These are phyloP conservation scores for Aaosphaeria pasadenensis DNA, from an alignment of 2,329 filamentous ascomycete species.

Conservation along the genomic window DNA sequence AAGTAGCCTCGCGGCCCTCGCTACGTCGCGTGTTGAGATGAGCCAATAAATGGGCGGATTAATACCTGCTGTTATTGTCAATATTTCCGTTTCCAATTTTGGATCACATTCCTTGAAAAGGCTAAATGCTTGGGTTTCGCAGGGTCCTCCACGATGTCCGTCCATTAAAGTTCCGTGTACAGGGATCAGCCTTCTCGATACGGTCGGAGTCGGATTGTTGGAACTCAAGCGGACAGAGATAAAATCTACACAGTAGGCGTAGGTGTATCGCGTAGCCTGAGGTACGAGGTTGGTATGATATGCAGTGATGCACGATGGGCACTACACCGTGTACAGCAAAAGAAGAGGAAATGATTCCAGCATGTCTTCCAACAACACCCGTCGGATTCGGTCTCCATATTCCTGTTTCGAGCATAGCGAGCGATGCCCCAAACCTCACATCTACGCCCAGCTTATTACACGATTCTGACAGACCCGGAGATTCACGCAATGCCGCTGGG, in stretches of 20 bases:
- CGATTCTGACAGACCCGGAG: constrained; percentile 3
- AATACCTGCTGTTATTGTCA: constrained; percentile 34
- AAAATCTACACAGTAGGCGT: not conserved
- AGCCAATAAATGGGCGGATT: constrained; percentile 28
- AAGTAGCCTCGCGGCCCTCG: constrained; percentile 11
- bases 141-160: constrained; percentile 14
- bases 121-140: constrained; percentile 25
- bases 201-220: constrained; percentile 15
- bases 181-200: constrained; percentile 10
- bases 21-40: constrained; percentile 29
- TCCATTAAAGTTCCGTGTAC: constrained; percentile 24
- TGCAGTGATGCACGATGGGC: too few relatives aligned
- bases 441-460: not conserved
- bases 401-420: constrained; percentile 11
- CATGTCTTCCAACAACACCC: constrained; percentile 3
- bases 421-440: constrained; percentile 2
- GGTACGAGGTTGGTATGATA: too few relatives aligned
- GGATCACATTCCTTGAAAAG: constrained; percentile 21
- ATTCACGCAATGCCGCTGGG: not conserved
- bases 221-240: constrained; percentile 2
- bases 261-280: too few relatives aligned
- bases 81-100: constrained; percentile 34
- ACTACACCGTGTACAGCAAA: too few relatives aligned
- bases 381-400: constrained; percentile 9
- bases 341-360: too few relatives aligned